These are phyloP conservation scores for Cucumis hystrix DNA, from an alignment of 306 rosid genomes.

Conservation along the genomic window DNA sequence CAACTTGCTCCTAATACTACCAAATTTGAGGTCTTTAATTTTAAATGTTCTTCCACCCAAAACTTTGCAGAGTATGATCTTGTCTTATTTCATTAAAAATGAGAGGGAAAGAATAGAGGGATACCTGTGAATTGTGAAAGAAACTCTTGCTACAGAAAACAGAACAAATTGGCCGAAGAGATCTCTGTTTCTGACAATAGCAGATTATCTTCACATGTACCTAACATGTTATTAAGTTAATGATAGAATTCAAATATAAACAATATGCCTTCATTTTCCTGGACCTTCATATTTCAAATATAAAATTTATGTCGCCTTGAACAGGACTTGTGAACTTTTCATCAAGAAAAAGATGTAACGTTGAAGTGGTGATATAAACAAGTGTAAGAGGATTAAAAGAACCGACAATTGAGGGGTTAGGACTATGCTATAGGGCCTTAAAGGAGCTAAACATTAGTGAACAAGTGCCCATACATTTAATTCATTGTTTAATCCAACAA, in stretches of 20 bases:
- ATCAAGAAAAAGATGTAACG: not conserved
- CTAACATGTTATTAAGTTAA: not conserved
- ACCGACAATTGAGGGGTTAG: not conserved
- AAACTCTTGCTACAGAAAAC: not conserved
- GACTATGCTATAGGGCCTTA: not conserved
- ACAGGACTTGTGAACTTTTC: not conserved
- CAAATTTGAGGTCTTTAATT: not conserved
- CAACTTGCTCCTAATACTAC: slow-evolving; percentile 3
- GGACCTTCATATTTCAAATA: not conserved
- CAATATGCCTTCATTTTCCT: not conserved
- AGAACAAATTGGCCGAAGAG: not conserved
- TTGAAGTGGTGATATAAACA: no score
- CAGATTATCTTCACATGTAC: not conserved
- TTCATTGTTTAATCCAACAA: no score
- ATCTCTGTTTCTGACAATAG: not conserved
- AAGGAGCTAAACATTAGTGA: not conserved
- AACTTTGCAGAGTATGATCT: not conserved
- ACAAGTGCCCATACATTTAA: not conserved
- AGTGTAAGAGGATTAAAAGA: not conserved
- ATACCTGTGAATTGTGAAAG: not conserved
- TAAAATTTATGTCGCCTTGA: not conserved
- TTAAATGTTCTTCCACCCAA: not conserved
- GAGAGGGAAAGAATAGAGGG: not conserved
- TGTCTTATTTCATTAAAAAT: not conserved
- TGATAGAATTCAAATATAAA: not conserved